phyloP scores from a whole-genome alignment of 1,139 yeast genomes.

The Taphrina sp. region DNA sequence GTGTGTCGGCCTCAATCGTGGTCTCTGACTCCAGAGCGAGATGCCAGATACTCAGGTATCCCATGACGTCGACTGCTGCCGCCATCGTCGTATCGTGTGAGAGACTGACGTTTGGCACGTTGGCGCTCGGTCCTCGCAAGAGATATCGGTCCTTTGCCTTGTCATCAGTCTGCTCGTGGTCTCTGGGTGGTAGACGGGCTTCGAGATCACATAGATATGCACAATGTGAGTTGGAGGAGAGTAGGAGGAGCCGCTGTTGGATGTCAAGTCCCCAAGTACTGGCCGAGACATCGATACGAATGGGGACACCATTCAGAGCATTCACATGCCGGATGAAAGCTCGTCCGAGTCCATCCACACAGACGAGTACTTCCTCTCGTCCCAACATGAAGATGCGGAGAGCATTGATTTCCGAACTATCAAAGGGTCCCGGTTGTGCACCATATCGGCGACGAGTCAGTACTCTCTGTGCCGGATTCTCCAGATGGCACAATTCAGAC shows the following conservation, averaged over 20 bases:
- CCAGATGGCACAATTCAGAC: background rate
- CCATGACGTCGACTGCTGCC: conserved; percentile 12
- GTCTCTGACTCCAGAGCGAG: background rate
- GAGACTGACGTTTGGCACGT: conserved; percentile 22
- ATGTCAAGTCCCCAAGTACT: conserved; percentile 27
- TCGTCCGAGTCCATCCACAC: conserved; percentile 18
- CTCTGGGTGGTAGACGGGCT: no score
- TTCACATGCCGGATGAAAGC: conserved; percentile 11
- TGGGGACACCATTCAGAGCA: background rate
- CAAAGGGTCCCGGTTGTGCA: conserved; percentile 17
- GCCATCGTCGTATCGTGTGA: background rate
- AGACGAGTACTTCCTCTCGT: conserved; percentile 16
- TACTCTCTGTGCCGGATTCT: background rate
- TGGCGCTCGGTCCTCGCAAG: conserved; percentile 6
- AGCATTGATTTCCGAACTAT: background rate
- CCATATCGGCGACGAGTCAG: conserved; percentile 4
- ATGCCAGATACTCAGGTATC: conserved; percentile 3
- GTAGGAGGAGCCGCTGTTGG: conserved; percentile 8
- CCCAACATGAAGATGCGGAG: conserved; percentile 10
- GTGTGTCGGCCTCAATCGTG: no score
- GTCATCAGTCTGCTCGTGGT: background rate
- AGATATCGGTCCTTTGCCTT: background rate
- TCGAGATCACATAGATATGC: conserved; percentile 14
- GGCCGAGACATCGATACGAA: conserved; percentile 9
- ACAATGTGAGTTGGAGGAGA: conserved; percentile 15